These are phyloP conservation scores for Panicum miliaceum DNA, from an alignment of 176 grass and related monocot genomes.

Conservation along the genomic window DNA sequence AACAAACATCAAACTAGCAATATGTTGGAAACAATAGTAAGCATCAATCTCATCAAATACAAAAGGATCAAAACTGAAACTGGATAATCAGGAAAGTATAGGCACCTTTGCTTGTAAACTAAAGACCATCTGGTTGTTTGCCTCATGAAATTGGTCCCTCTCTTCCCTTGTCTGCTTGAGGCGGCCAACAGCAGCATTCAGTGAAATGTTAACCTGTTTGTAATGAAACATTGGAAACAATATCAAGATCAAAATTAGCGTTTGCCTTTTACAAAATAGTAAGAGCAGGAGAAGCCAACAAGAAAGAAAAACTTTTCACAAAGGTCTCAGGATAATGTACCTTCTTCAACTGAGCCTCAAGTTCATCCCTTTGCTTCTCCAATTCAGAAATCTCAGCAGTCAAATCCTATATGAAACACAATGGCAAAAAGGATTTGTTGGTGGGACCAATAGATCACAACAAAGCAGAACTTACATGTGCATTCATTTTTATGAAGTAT, in stretches of 20 bases:
- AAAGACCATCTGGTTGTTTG: constrained; percentile 85
- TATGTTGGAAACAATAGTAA: constrained; percentile 32
- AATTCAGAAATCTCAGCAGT: constrained; percentile 78
- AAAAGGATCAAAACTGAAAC: constrained; percentile 15
- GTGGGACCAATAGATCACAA: constrained; percentile 6
- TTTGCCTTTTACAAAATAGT: constrained; percentile 3
- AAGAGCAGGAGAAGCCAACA: constrained; percentile 9
- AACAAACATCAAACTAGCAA: constrained; percentile 31
- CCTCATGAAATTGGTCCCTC: constrained; percentile 98
- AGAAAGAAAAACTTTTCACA: constrained; percentile 20
- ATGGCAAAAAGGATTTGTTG: constrained; percentile 3
- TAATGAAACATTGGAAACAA: constrained; percentile 22
- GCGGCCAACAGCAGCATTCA: constrained; percentile 63
- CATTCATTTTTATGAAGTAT: constrained; percentile 42
- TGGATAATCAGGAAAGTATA: constrained; percentile 37
- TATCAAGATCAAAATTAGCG: constrained; percentile 14
- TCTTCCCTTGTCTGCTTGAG: constrained; percentile 95
- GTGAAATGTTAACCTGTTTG: constrained; percentile 77
- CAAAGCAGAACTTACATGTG: not conserved
- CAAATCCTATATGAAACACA: constrained; percentile 70
- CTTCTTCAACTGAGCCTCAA: constrained; percentile 97
- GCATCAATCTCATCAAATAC: constrained; percentile 29
- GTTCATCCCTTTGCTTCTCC: constrained; percentile 92
- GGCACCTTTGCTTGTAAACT: constrained; percentile 83
- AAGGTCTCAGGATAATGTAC: constrained; percentile 50